Base-by-base conservation (phyloP, 805 yeast species). In the Saccharomycopsis microspora region DNA sequence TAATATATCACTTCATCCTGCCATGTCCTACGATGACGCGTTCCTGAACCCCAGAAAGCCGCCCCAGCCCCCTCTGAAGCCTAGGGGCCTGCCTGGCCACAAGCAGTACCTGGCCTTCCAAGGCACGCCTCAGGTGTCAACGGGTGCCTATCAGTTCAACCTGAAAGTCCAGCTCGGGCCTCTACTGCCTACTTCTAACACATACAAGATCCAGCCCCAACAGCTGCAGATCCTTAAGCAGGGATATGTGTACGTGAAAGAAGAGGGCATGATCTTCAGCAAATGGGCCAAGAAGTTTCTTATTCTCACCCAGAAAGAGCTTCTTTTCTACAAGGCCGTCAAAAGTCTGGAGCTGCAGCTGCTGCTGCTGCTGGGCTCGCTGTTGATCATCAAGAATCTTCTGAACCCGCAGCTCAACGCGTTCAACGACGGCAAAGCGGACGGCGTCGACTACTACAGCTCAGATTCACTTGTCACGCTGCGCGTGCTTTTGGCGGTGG, bases 371-470 rank as follows among this genome's bases (percentile, higher is more conserved):
- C 28, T 27, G 9, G 31, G 43, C 5, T 40, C 49, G 9, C 37
- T 47, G 8, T 40, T 52, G 8, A 46, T 47, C 31, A 52, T 52
- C 34, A 52, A 50, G 33, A 52, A 52, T 28, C 41, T 52, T 10
- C 45, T 51, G 5, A 52, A 52, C 34, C 54, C 54, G 11, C 50
- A 47, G 28, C 39, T 52, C 3, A 50, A 50, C 34, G 36, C 32
- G 27, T 51, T 45, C 33, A 50, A 52, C 32, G 55, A 52, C 36
- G 55, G 55, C 28, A 52, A 50, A 41, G 53, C 47, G 11, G 55
- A 52, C n/a, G 55, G 55, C 4, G 52, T 52, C 4, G 55, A 52
- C 42, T 52, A 52, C 34, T 52, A 42, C 38, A 52, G 47, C 39
- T 49, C 39, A 32, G 55, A 52, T 30, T 43, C 53, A 8, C 41